Evolutionary conservation across 345 rosid genomes (phyloP).

Genomic region (Cardamine resedifolia): DNA sequence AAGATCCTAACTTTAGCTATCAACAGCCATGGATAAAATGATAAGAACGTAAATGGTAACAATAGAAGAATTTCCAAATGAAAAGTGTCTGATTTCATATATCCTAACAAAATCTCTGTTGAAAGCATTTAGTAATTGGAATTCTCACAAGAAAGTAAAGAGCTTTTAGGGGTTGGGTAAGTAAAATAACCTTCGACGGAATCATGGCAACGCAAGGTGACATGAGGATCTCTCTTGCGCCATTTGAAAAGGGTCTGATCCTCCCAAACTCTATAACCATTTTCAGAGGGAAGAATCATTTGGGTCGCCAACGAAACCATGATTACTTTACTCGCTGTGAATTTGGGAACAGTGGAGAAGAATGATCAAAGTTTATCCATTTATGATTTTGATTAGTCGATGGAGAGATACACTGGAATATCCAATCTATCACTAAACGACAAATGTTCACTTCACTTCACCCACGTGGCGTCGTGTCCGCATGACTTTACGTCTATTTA

Average conservation of each 20-base stretch:
- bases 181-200: conserved; percentile 62
- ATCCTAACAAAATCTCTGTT: background rate
- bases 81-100: background rate
- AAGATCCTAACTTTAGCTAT: conserved; percentile 10
- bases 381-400: background rate
- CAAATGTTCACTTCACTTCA: conserved; percentile 6
- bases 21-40: background rate
- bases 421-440: conserved; percentile 30
- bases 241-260: conserved; percentile 80
- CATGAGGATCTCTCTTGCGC: conserved; percentile 91
- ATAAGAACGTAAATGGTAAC: background rate
- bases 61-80: background rate
- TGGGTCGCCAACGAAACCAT: conserved; percentile 55
- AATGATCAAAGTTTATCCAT: conserved; percentile 39
- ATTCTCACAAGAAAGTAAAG: background rate
- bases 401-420: conserved; percentile 10
- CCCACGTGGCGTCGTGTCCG: conserved; percentile 27
- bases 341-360: conserved; percentile 22
- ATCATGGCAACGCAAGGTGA: conserved; percentile 82
- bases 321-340: background rate
- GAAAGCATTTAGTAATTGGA: background rate
- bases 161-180: background rate
- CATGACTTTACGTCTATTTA: background rate
- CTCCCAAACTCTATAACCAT: conserved; percentile 71
- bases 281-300: conserved; percentile 54